Conservation (phyloP, 768 basidiomycete genomes). For the Xanthoconium stramineum region DNA sequence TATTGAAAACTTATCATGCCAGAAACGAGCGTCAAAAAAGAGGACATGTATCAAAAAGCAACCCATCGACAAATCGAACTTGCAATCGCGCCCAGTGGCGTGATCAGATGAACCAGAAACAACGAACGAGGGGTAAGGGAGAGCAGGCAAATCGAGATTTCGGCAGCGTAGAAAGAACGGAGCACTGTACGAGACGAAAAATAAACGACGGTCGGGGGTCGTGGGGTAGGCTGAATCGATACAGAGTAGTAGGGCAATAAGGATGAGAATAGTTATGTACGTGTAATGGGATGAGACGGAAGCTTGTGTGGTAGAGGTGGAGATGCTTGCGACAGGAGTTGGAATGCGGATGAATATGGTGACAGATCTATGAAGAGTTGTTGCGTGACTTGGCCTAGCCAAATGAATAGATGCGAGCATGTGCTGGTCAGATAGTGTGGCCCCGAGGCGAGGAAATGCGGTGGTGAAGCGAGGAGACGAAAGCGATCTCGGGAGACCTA, state of each 20-base stretch:
- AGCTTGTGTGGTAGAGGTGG: neutral
- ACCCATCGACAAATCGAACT: constrained; percentile 21
- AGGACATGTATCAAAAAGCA: constrained; percentile 15
- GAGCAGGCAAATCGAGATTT: constrained; percentile 20
- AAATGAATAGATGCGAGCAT: constrained; percentile 27
- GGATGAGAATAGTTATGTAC: constrained; percentile 26
- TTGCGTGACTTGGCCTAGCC: constrained; percentile 11
- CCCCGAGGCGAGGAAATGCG: constrained; percentile 9
- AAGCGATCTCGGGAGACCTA: neutral
- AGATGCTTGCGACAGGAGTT: constrained; percentile 14
- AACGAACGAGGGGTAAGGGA: constrained; percentile 10
- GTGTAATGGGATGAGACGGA: constrained; percentile 8
- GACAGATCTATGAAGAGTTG: constrained; percentile 23
- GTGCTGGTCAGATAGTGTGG: constrained; percentile 22
- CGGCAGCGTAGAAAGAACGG: constrained; percentile 6
- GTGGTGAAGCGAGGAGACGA: neutral
- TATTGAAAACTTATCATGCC: constrained; percentile 9
- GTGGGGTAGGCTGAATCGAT: constrained; percentile 21
- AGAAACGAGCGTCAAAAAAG: constrained; percentile 19
- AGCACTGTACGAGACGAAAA: constrained; percentile 17
- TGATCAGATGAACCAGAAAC: constrained; percentile 9
- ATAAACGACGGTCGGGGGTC: constrained; percentile 5
- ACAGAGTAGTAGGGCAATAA: constrained; percentile 27
- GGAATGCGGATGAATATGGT: constrained; percentile 19
- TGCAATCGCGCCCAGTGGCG: neutral